phyloP scores from a whole-genome alignment of 371 early-diverging fungal species.

The Encephalitozoon intestinalis region DNA sequence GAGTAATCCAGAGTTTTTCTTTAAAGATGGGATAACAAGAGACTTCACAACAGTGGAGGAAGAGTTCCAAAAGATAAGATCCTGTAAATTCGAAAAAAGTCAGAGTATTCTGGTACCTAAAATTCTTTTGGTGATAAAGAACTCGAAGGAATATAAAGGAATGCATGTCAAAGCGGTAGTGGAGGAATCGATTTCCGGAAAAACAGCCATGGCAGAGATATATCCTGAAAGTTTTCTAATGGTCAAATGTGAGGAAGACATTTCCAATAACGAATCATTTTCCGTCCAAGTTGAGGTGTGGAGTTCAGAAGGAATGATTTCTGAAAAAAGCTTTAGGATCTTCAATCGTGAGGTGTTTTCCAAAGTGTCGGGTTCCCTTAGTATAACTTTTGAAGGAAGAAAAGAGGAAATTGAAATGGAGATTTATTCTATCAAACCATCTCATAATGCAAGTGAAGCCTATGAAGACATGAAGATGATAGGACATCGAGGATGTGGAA shows the following conservation, averaged over 20 bases:
- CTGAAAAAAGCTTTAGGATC: background rate
- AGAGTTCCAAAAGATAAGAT: background rate
- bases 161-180: background rate
- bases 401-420: background rate
- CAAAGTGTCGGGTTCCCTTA: background rate
- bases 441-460: background rate
- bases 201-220: background rate
- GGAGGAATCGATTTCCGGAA: background rate
- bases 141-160: background rate
- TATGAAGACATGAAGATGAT: conserved; percentile 54
- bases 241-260: background rate
- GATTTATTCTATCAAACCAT: background rate
- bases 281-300: background rate
- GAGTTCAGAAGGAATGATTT: background rate
- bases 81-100: background rate
- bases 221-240: background rate
- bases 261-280: background rate
- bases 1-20: background rate
- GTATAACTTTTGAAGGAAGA: background rate
- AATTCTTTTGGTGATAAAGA: background rate
- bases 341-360: background rate
- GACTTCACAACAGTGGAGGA: background rate
- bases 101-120: background rate
- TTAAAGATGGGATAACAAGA: background rate
- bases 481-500: conserved; percentile 86